These are phyloP conservation scores for Macadamia integrifolia DNA, from an alignment of 164 flowering plant species.

Conservation along the genomic window DNA sequence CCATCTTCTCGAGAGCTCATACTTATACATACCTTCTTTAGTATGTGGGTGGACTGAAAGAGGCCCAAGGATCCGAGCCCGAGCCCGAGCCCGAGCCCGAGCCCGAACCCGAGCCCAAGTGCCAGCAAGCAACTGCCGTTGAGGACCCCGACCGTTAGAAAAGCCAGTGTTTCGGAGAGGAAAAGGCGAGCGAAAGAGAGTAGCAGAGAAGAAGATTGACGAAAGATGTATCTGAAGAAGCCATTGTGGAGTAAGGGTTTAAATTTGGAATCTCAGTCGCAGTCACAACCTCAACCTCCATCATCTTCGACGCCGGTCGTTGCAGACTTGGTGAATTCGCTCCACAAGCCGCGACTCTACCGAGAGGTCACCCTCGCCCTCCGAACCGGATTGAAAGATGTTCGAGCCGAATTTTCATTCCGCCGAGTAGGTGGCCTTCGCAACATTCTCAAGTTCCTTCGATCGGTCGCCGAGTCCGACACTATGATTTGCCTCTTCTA, in stretches of 20 bases:
- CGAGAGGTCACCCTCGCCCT: slow-evolving; percentile 90
- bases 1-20: no score
- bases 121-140: no score
- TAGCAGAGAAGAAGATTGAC: background rate
- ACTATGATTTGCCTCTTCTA: slow-evolving; percentile 60
- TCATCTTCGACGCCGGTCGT: slow-evolving; percentile 31
- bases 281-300: background rate
- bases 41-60: no score
- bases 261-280: slow-evolving; percentile 13
- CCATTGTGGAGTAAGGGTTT: slow-evolving; percentile 51
- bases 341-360: slow-evolving; percentile 51
- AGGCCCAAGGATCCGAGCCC: no score
- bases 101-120: no score
- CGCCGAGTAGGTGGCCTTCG: slow-evolving; percentile 85
- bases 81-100: no score
- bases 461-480: slow-evolving; percentile 70
- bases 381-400: slow-evolving; percentile 75
- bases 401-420: slow-evolving; percentile 89
- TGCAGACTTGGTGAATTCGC: slow-evolving; percentile 54
- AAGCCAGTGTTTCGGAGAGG: no score
- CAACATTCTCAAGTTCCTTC: slow-evolving; percentile 68
- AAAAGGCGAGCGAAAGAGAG: no score
- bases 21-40: no score
- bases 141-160: no score
- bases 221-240: slow-evolving; percentile 50